A percentile compares a stretch with the other conserved stretches of the same genome.
Conservation (phyloP, 805 yeast genomes). For the Starmerella apicola region DNA sequence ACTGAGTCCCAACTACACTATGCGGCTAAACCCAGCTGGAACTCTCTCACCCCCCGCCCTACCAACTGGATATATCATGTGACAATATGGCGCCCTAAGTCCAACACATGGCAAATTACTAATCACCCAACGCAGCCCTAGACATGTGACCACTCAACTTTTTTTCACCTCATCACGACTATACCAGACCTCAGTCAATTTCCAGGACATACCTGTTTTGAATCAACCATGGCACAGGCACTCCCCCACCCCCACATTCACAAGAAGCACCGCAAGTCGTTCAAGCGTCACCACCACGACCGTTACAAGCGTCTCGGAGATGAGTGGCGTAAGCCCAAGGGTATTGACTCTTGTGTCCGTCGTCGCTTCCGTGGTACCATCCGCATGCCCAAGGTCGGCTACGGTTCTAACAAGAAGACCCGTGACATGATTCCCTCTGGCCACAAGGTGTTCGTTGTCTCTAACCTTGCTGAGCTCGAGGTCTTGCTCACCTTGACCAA, state of each 20-base stretch:
- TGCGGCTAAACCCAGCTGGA: too few relatives aligned
- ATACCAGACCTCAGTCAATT: background rate
- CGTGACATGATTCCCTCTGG: conserved; percentile 93
- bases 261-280: conserved; percentile 97
- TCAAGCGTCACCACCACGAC: conserved; percentile 99
- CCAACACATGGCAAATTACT: background rate
- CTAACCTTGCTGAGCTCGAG: conserved; percentile 88
- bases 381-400: conserved; percentile 98
- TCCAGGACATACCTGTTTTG: background rate
- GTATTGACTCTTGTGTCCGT: conserved; percentile 99
- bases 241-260: conserved; percentile 98
- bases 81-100: too few relatives aligned
- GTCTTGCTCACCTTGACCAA: conserved; percentile 92
- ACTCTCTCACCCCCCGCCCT: too few relatives aligned
- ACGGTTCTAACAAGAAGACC: conserved; percentile 99
- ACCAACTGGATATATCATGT: too few relatives aligned
- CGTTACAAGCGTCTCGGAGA: conserved; percentile 96
- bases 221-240: conserved; percentile 83
- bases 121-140: background rate
- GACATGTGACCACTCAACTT: conserved; percentile 1
- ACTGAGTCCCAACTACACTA: too few relatives aligned
- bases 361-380: conserved; percentile 98
- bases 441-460: conserved; percentile 91
- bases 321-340: conserved; percentile 99
- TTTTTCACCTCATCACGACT: background rate